Percentiles rank a stretch among this genome's conserved stretches.
Conservation (phyloP, 1,139 yeast genomes). For the Magnusiomyces magnusii region DNA sequence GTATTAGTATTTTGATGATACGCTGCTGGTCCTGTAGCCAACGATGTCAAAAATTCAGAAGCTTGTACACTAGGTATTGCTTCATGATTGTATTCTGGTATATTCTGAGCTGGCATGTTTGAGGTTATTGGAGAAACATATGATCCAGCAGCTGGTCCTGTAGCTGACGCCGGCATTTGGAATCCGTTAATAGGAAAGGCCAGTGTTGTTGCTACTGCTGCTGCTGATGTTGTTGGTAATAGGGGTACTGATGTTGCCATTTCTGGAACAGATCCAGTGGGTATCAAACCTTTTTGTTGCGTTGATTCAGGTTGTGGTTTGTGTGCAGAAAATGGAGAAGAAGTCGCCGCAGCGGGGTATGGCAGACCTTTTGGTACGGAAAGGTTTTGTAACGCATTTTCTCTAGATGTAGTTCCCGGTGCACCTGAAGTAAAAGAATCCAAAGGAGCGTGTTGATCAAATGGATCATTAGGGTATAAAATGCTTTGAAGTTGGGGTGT, state of each 20-base stretch:
- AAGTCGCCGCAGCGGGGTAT: background rate
- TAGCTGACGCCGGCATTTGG: no score
- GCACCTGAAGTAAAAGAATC: slow-evolving; percentile 16
- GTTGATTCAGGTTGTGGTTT: background rate
- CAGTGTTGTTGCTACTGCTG: no score
- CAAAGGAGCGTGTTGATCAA: slow-evolving; percentile 21
- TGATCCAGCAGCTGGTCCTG: background rate
- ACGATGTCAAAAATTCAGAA: background rate
- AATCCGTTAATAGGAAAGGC: no score
- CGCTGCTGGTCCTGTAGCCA: background rate
- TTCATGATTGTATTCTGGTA: background rate
- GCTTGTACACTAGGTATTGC: background rate
- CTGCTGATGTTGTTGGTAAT: background rate
- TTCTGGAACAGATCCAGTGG: background rate
- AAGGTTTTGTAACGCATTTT: background rate
- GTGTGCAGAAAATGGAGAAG: background rate
- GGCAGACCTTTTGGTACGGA: slow-evolving; percentile 1
- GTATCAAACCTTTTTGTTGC: background rate
- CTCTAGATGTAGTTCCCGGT: slow-evolving; percentile 20
- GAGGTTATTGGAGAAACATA: background rate
- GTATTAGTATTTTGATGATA: no score
- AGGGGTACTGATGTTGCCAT: background rate
- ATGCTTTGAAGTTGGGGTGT: slow-evolving; percentile 9
- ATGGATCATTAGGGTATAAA: slow-evolving; percentile 9
- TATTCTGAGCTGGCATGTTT: background rate